phyloP scores from a whole-genome alignment of 2,329 filamentous ascomycete species.

The Aspergillus fijiensis region DNA sequence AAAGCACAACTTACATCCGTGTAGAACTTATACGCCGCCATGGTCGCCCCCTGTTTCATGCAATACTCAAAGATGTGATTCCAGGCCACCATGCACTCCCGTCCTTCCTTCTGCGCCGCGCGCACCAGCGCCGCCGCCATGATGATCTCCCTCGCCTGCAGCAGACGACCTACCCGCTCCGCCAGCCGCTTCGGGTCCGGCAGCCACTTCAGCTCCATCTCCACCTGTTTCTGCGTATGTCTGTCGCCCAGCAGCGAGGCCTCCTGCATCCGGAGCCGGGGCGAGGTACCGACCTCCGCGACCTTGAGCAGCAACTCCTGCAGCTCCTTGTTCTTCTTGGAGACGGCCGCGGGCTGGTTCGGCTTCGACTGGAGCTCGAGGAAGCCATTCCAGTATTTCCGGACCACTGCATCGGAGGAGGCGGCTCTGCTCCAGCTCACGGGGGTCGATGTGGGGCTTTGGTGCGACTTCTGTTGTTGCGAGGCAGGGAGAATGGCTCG shows the following conservation, averaged over 20 bases:
- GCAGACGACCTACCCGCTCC: slow-evolving; percentile 61
- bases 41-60: slow-evolving; percentile 60
- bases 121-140: slow-evolving; percentile 69
- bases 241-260: background rate
- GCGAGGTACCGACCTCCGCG: slow-evolving; percentile 9
- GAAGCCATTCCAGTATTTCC: background rate
- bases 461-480: background rate
- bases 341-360: background rate
- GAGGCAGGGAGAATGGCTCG: background rate
- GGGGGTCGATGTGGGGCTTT: background rate
- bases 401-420: background rate
- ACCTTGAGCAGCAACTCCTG: slow-evolving; percentile 13
- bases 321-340: background rate
- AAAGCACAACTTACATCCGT: slow-evolving; percentile 66
- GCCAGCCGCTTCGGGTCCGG: slow-evolving; percentile 72
- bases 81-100: slow-evolving; percentile 75
- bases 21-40: slow-evolving; percentile 73
- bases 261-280: background rate
- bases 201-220: slow-evolving; percentile 62
- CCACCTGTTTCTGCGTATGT: background rate
- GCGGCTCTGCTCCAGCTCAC: background rate
- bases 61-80: slow-evolving; percentile 78
- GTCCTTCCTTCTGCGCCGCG: slow-evolving; percentile 61
- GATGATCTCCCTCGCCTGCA: slow-evolving; percentile 60
- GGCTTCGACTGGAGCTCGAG: background rate